phyloP scores from a whole-genome alignment of 495 filamentous ascomycete species.

The Aspergillus homomorphus region DNA sequence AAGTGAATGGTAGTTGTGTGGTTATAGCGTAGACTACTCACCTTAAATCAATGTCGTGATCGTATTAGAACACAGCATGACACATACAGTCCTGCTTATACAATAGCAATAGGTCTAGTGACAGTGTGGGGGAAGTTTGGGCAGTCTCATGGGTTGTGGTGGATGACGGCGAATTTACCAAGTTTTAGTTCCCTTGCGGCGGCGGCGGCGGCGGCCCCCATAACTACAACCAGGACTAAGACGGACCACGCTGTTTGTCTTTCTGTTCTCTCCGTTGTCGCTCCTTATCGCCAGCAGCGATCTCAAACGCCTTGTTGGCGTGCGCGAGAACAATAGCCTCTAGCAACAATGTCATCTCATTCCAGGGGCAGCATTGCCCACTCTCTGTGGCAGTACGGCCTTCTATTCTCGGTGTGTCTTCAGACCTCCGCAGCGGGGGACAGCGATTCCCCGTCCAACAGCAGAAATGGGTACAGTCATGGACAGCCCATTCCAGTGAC shows the following conservation, averaged over 20 bases:
- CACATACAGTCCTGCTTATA: background rate
- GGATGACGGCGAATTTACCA: background rate
- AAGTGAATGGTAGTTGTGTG: background rate
- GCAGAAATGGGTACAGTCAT: conserved; percentile 49
- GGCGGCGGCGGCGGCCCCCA: background rate
- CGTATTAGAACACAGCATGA: no score
- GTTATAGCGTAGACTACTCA: background rate
- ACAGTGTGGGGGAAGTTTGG: background rate
- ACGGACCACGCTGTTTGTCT: conserved; percentile 2
- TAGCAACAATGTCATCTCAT: conserved; percentile 3
- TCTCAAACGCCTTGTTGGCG: background rate
- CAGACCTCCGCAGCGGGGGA: conserved; percentile 28
- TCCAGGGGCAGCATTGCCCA: background rate
- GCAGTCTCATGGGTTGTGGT: background rate
- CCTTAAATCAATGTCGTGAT: no score
- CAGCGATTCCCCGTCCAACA: conserved; percentile 30
- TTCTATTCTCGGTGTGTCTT: conserved; percentile 22
- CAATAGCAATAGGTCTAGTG: background rate
- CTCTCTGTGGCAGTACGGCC: conserved; percentile 11
- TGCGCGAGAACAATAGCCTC: background rate
- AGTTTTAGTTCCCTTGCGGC: background rate
- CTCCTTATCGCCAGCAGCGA: background rate
- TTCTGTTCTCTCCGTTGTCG: background rate
- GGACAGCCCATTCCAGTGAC: conserved; percentile 58
- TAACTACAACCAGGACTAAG: background rate